A percentile compares a stretch with the other conserved stretches of the same genome.
These are phyloP conservation scores for Exophiala viscosa DNA, from an alignment of 2,329 filamentous ascomycete species.

Conservation along the genomic window DNA sequence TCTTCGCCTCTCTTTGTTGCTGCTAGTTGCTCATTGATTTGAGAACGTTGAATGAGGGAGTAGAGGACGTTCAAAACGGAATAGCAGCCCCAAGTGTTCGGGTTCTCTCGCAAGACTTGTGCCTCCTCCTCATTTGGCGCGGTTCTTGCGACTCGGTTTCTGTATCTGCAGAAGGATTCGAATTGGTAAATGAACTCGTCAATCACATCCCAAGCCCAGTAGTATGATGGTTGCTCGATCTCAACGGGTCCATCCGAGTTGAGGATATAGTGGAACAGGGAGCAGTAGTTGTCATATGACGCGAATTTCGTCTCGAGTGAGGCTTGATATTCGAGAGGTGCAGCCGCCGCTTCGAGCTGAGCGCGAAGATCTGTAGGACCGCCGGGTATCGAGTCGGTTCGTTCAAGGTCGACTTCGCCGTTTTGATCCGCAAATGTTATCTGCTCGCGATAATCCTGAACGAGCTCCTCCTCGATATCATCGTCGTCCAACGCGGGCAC, in stretches of 20 bases:
- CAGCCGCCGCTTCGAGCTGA: constrained; percentile 83
- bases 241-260: constrained; percentile 99
- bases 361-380: constrained; percentile 86
- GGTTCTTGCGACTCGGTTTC: constrained; percentile 79
- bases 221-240: constrained; percentile 93
- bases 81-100: constrained; percentile 99
- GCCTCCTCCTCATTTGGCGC: constrained; percentile 88
- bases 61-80: constrained; percentile 98
- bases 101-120: constrained; percentile 86
- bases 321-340: constrained; percentile 92
- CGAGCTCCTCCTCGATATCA: constrained; percentile 94
- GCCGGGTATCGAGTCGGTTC: constrained; percentile 65
- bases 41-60: constrained; percentile 95
- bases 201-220: constrained; percentile 99
- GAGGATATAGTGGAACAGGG: constrained; percentile 96
- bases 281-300: constrained; percentile 99
- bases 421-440: constrained; percentile 76
- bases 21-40: constrained; percentile 94
- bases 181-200: constrained; percentile 99
- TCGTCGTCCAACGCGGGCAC: constrained; percentile 67
- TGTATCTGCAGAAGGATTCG: constrained; percentile 98
- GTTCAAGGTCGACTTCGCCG: constrained; percentile 70
- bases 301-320: constrained; percentile 95
- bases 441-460: constrained; percentile 93
- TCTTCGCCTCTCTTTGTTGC: constrained; percentile 95